Evolutionary conservation across 805 yeast species (phyloP), one percentile per base, ranked within the genome.

Genomic region (Cyberlindnera galapagoensis): DNA sequence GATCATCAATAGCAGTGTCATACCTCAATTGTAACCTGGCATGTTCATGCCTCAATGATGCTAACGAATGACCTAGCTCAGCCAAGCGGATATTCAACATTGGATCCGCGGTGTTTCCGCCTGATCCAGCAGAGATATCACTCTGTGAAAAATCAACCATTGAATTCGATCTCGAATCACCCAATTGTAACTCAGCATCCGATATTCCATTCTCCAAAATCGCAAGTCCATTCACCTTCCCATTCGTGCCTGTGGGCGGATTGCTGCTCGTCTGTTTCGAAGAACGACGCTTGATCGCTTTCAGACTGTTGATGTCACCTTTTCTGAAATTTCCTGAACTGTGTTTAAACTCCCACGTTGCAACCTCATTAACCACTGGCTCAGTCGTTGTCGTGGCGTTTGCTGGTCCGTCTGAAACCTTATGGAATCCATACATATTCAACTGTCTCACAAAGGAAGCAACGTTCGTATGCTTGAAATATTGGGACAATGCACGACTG

Each of bases 301-400:
- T 72, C 39, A 88, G 60, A 9, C 80, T 66, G 26, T 78, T 92
- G 11, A 75, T 57, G 53, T 87, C 92, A 25, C 95, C 96, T 32
- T 85, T 78, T 43, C 74, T 71, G 60, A 88, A 88, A 38, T 71
- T 69, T 21, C 81, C 84, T 4, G 84, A 76, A 18, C 83, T 74
- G 54, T 88, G 97, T 36, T 78, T 76, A 58, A 88, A 88, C 60
- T 90, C 97, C 97, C 97, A 88, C 11, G 53, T 49, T 37, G 54
- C 54, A 13, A 35, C 34, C 9, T 39, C 51, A 7, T 30, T 34
- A 13, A 34, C 26, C 15, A 21, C 28, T 7, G 9, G 12, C 6
- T 8, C 9, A 22, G 12, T 9, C 13, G 9, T 22, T 7, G n/a
- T 16, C 12, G 17, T 21, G 12, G 21, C n/a, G 21, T 18, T 28